Percentiles rank a stretch among this genome's conserved stretches.
phyloP scores from a whole-genome alignment of 1,139 yeast species.

The Hyphopichia fennica region DNA sequence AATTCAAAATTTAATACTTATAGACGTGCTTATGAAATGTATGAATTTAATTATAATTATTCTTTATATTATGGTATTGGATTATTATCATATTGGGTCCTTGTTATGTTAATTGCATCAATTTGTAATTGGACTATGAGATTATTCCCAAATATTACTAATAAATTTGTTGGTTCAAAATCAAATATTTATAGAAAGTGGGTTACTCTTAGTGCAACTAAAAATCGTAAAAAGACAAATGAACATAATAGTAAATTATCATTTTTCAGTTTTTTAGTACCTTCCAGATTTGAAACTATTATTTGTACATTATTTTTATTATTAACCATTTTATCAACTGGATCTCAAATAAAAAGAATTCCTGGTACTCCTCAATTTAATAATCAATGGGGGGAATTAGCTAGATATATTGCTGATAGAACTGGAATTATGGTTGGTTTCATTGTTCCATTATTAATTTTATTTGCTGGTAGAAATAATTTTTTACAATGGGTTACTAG shows the following conservation, averaged over 20 bases:
- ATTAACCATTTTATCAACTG: constrained; percentile 11
- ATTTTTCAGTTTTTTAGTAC: constrained; percentile 11
- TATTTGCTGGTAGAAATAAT: constrained; percentile 27
- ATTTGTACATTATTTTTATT: constrained; percentile 13
- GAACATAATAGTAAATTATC: constrained; percentile 11
- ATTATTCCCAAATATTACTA: constrained; percentile 13
- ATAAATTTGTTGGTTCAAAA: constrained; percentile 13
- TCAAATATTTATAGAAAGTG: constrained; percentile 35
- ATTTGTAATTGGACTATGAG: constrained; percentile 18
- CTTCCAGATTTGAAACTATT: constrained; percentile 23
- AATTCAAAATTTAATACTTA: constrained; percentile 6
- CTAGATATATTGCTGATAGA: constrained; percentile 21
- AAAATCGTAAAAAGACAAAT: constrained; percentile 21
- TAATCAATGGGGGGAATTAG: constrained; percentile 8
- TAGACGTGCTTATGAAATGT: constrained; percentile 23
- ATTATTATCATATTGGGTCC: constrained; percentile 20
- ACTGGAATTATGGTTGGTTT: constrained; percentile 22
- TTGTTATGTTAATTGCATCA: constrained; percentile 18
- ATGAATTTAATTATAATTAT: constrained; percentile 32
- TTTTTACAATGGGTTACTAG: constrained; percentile 27
- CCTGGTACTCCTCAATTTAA: constrained; percentile 2
- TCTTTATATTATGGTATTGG: constrained; percentile 18
- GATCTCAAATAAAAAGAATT: constrained; percentile 8
- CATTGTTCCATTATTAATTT: constrained; percentile 20
- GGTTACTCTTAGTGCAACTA: constrained; percentile 42